Evolutionary conservation across 768 basidiomycete genomes (phyloP), one percentile per base, ranked within the genome.

Genomic region (Crassisporium funariophilum): DNA sequence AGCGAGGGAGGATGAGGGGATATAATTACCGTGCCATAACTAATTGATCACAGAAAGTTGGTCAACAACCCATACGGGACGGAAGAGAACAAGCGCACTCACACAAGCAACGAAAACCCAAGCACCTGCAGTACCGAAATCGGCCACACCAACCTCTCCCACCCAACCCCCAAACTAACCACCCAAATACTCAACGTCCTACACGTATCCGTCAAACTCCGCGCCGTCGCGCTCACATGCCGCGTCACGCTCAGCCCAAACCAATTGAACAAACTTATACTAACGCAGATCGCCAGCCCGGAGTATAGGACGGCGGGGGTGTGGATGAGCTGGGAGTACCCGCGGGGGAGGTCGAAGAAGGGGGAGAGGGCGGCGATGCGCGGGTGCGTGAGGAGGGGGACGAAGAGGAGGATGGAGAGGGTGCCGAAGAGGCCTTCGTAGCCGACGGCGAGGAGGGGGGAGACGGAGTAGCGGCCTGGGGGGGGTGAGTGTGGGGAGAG

Each of bases 151-250:
- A 98, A 73, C 49, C 73, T 76, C 69, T 98, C 95, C 95, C 95
- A 98, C 4, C 95, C 93, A 19, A 97, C 69, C 1, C 78, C 83
- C 41, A 97, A 76, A 61, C 90, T 92, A 58, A 99, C 73, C 53
- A 95, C 70, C 97, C 97, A 99, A 63, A 99, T 98, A n/a, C 82
- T 81, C 43, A 98, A 76, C 1, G 97, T 98, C 57, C 97, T 79
- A 71, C 93, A 97, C 5, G 94, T 95, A 66, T 99, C 97, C 27
- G 93, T 90, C 47, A 97, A 76, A 44, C 86, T 88, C 50, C 95
- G 81, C 13, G 91, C 91, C 1, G 94, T 97, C 24, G 95, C 95
- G 63, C 88, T 92, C 48, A 98, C 90, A 61, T 91, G 85, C 52
- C 84, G 78, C n/a, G 94, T 95, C 49, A 97, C 91, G 63, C 89